Percentiles rank a stretch among this genome's conserved stretches.
Conservation (phyloP, 2,329 filamentous ascomycete species). For the Scleromitrula shiraiana region DNA sequence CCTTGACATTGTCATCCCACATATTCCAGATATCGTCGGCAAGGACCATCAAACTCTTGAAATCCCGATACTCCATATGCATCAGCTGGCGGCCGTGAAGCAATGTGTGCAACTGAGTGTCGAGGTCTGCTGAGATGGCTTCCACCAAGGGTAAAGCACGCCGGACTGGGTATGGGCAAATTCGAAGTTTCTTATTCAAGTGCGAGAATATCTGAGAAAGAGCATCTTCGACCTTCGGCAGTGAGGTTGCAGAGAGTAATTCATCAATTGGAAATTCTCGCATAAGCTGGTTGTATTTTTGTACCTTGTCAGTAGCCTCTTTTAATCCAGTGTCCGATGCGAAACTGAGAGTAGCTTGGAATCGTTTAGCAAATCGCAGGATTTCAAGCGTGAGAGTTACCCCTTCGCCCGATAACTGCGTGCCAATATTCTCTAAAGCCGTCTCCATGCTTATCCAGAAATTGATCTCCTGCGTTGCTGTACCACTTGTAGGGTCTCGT, state of each 20-base stretch:
- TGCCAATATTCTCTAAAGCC: conserved; percentile 83
- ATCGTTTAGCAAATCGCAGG: conserved; percentile 92
- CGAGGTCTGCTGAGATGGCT: conserved; percentile 89
- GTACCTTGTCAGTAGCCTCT: conserved; percentile 90
- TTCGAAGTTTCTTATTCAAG: conserved; percentile 94
- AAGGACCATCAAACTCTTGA: conserved; percentile 73
- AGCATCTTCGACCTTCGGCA: conserved; percentile 83
- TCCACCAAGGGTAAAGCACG: conserved; percentile 91
- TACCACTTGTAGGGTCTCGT: conserved; percentile 66
- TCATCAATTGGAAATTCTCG: conserved; percentile 96
- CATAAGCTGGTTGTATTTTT: conserved; percentile 99
- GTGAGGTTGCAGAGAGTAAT: conserved; percentile 80
- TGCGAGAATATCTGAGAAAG: conserved; percentile 86
- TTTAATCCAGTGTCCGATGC: conserved; percentile 91
- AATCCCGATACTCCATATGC: conserved; percentile 86
- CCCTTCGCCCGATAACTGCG: conserved; percentile 79
- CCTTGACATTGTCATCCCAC: conserved; percentile 95
- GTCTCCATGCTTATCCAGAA: conserved; percentile 98
- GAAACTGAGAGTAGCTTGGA: conserved; percentile 96
- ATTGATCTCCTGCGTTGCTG: conserved; percentile 95
- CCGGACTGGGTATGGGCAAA: conserved; percentile 90
- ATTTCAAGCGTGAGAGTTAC: conserved; percentile 90
- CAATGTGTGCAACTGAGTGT: conserved; percentile 75
- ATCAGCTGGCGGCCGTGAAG: conserved; percentile 83
- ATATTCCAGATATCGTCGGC: conserved; percentile 80